phyloP scores from a whole-genome alignment of 140 eudicot genomes.

The Stevia rebaudiana region DNA sequence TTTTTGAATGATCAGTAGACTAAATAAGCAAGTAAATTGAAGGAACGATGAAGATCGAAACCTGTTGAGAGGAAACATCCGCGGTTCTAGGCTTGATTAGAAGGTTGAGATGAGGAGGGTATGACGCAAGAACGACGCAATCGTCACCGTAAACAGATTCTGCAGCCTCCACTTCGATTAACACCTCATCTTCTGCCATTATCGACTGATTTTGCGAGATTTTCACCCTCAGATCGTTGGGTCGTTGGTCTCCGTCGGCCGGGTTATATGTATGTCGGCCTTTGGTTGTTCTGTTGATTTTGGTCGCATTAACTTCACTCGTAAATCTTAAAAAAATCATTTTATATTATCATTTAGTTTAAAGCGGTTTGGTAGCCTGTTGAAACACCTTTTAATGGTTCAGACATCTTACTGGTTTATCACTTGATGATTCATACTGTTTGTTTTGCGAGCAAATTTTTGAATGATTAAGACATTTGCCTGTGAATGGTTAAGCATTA shows the following conservation, averaged over 20 bases:
- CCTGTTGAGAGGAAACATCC: constrained; percentile 83
- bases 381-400: no score
- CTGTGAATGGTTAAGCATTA: no score
- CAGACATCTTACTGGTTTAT: no score
- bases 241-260: not conserved
- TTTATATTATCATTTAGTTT: no score
- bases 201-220: constrained; percentile 13
- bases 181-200: constrained; percentile 61
- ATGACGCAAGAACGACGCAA: constrained; percentile 38
- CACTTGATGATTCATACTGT: no score
- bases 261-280: constrained; percentile 5
- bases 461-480: no score
- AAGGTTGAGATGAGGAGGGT: constrained; percentile 64
- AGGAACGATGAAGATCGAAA: constrained; percentile 11
- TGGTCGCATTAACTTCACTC: not conserved
- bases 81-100: constrained; percentile 82
- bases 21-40: not conserved
- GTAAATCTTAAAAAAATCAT: no score
- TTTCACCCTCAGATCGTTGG: constrained; percentile 1
- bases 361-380: no score
- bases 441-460: no score
- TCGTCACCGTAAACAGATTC: constrained; percentile 78
- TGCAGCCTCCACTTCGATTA: constrained; percentile 59
- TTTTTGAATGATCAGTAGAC: not conserved
- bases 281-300: not conserved